A percentile compares a stretch with the other conserved stretches of the same genome.
These are phyloP conservation scores for Pythium coloratum DNA, from an alignment of 352 stramenopile genomes.

Conservation along the genomic window DNA sequence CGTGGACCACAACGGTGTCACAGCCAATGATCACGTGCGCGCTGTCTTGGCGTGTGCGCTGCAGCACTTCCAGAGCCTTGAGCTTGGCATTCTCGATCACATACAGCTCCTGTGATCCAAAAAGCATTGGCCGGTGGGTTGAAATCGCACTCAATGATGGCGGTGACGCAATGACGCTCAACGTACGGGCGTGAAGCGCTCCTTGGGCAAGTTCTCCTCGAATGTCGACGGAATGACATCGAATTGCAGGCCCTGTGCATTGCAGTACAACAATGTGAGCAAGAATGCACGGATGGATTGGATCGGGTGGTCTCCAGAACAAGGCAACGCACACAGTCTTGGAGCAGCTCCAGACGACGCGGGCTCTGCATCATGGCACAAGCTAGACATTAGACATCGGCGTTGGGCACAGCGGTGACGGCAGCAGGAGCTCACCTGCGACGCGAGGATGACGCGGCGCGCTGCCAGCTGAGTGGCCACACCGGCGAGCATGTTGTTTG, in stretches of 20 bases:
- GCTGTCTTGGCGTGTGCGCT: conserved; percentile 32
- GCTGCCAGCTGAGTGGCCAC: conserved; percentile 43
- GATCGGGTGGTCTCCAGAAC: background rate
- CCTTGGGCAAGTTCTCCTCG: conserved; percentile 80
- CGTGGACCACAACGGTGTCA: conserved; percentile 87
- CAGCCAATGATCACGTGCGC: conserved; percentile 74
- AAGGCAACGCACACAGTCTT: conserved; percentile 53
- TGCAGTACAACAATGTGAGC: background rate
- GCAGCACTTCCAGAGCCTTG: conserved; percentile 75
- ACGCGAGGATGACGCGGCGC: conserved; percentile 71
- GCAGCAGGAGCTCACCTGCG: conserved; percentile 34
- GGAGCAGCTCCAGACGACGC: conserved; percentile 69
- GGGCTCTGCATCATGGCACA: conserved; percentile 44
- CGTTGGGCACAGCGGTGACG: too few relatives aligned
- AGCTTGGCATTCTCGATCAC: conserved; percentile 78
- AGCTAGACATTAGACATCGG: background rate
- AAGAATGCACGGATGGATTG: background rate
- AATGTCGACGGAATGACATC: conserved; percentile 83
- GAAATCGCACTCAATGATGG: too few relatives aligned
- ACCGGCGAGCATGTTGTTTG: conserved; percentile 46
- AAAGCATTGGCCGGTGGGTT: too few relatives aligned
- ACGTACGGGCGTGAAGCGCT: conserved; percentile 34
- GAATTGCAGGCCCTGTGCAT: conserved; percentile 56
- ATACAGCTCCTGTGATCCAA: conserved; percentile 47
- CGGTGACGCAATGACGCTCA: too few relatives aligned